Base-by-base conservation (phyloP, 139 green algal species). In the Tetradesmus lagerheimii region DNA sequence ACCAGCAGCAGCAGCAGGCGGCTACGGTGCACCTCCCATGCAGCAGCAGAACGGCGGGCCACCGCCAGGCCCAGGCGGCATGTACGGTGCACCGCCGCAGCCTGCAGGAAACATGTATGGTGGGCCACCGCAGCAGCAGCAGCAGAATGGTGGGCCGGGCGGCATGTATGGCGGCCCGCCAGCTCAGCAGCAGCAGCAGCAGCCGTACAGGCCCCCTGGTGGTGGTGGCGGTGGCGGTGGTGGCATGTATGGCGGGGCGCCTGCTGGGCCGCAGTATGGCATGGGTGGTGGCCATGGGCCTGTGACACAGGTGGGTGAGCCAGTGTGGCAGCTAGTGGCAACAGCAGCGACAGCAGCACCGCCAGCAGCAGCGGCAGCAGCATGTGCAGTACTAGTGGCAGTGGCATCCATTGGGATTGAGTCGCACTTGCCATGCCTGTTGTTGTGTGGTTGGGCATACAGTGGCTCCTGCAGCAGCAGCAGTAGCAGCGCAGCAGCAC, bases 41-140 rank as follows among this genome's bases (percentile, higher is more conserved):
- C 18, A 78, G 82, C 75, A 76, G 5, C 35, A 77, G 41, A 34
- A 53, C 29, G 27, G 43, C 18, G 74, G 81, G 31, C 87, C 85
- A 43, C 71, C 41, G 41, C 34, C 39, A n/a, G 37, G 57, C 50
- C n/a, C 41, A 37, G 89, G 66, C 4, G 85, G 77, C 43, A 92
- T 80, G 39, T 85, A 90, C 15, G 83, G 67, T 47, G 66, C 80
- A 15, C 88, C 86, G 0, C 89, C 87, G 6, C n/a, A 74, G 37
- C 92, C 92, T 67, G 93, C 79, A 5, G 90, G 71, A 38, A 62
- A 41, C 16, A 75, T 75, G 25, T 86, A 57, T 35, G 88, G 90
- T 0, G 85, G 53, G 64, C 86, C 75, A 0, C 34, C 76, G 47
- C 82, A 34, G 93, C 39, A 25, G 47, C 64, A 66, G 25, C 66